Evolutionary conservation across 768 basidiomycete genomes (phyloP), one percentile per base, ranked within the genome.

Genomic region (Steccherinum ochraceum): DNA sequence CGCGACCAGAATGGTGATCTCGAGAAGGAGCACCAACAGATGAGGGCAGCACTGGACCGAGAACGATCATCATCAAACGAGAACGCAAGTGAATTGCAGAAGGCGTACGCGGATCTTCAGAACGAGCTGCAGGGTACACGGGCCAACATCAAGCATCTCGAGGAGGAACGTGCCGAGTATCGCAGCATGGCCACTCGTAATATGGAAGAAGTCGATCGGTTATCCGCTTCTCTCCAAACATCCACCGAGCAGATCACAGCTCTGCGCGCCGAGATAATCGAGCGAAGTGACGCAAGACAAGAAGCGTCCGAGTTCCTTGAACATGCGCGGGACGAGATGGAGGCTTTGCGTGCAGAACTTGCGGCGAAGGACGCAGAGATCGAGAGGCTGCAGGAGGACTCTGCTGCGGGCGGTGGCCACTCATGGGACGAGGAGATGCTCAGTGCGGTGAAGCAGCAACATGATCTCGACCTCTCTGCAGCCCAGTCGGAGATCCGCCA

Each of bases 401-500:
- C 68, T 27, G 68, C 76, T 21, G 70, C 75, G 23, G 41, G 41
- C 5, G 41, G n/a, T 10, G 65, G 77, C 24, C 75, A 74, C 43
- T 83, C 84, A 23, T 69, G 91, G 27, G 83, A 87, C 67, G 79
- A 80, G 59, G 90, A 92, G 68, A 77, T 91, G 71, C 65, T 89
- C 18, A 76, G 78, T 51, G 79, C 83, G 21, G 67, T 87, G 26
- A 74, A 74, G 59, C 86, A 91, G 60, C 86, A 89, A 56, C 86
- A 91, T 59, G 75, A 78, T 12, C 77, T 94, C 51, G 90, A 92
- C 52, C 74, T 93, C 5, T 93, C 90, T 27, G 72, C 80, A 11
- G 81, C 90, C 3, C 88, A 88, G 27, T 88, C 87, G 0, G 81
- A 83, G 61, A 84, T 93, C 46, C 81, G 92, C 11, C 76, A 79